Percentiles rank a stretch among this genome's conserved stretches.
phyloP scores from a whole-genome alignment of 2,329 filamentous ascomycete genomes.

The Trichoderma simmonsii region DNA sequence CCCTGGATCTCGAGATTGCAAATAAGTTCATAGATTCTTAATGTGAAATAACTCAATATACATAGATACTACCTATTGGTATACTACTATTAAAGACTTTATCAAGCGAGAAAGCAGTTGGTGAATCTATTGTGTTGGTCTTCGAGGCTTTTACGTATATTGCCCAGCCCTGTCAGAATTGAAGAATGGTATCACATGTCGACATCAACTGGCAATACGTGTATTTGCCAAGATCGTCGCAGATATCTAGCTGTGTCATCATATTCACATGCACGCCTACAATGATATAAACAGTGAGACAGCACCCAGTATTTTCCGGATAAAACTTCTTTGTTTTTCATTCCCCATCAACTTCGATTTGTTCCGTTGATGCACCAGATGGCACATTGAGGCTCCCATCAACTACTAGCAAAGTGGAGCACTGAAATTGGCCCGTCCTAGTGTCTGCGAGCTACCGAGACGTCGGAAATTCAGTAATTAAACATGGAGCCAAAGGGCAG shows the following conservation, averaged over 20 bases:
- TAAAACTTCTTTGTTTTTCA: neutral
- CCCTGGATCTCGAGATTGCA: neutral
- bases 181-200: neutral
- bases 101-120: too few species aligned
- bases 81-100: neutral
- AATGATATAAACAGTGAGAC: neutral
- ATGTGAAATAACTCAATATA: neutral
- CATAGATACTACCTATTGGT: neutral
- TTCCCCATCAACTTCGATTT: neutral
- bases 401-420: neutral
- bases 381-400: neutral
- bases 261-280: neutral
- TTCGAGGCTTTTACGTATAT: neutral
- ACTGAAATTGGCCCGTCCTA: neutral
- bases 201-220: neutral
- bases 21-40: neutral
- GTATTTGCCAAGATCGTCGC: neutral
- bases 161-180: neutral
- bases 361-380: neutral
- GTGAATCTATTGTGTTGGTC: neutral
- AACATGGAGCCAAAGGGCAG: neutral
- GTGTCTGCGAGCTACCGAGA: neutral
- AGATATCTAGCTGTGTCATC: neutral
- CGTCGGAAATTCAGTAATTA: conserved; percentile 11
- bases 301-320: neutral